phyloP scores from a whole-genome alignment of 495 filamentous ascomycete species.

The Penicillium ochrochloron region DNA sequence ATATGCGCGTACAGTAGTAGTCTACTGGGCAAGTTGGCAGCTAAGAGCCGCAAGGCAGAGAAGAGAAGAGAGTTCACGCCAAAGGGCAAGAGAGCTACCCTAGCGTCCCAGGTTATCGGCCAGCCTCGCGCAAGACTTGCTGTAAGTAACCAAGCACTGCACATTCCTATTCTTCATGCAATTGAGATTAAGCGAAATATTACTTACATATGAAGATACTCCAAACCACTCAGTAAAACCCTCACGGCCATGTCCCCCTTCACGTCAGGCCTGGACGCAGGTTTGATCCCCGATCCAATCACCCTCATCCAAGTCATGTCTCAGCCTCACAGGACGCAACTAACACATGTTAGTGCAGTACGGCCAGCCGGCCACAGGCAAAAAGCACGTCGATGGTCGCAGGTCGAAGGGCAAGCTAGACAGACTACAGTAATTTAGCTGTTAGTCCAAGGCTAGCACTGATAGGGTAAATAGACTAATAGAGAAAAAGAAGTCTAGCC shows the following conservation, averaged over 20 bases:
- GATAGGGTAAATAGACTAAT: not conserved
- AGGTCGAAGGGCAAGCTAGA: not conserved
- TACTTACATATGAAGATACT: not conserved
- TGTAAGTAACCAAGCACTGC: not conserved
- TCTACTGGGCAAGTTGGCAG: not conserved
- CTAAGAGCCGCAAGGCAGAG: slow-evolving; percentile 5
- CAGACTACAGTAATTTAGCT: not conserved
- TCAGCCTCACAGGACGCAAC: not conserved
- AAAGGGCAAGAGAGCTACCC: slow-evolving; percentile 4
- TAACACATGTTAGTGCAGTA: not conserved
- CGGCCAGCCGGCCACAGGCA: not conserved
- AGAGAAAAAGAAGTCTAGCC: not conserved
- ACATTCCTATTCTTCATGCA: not conserved
- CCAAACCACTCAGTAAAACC: not conserved
- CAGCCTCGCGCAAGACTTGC: not conserved
- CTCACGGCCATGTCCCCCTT: not conserved
- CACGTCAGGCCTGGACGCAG: not conserved
- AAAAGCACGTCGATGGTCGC: not conserved
- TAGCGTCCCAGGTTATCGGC: not conserved
- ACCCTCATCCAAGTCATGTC: not conserved
- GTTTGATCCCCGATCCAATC: not conserved
- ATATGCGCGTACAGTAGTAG: not conserved
- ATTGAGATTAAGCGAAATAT: not conserved
- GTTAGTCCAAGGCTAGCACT: not conserved
- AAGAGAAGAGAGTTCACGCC: not conserved